Percentiles rank a stretch among this genome's conserved stretches.
phyloP scores from a whole-genome alignment of 768 basidiomycete genomes.

The Russula vinacea region DNA sequence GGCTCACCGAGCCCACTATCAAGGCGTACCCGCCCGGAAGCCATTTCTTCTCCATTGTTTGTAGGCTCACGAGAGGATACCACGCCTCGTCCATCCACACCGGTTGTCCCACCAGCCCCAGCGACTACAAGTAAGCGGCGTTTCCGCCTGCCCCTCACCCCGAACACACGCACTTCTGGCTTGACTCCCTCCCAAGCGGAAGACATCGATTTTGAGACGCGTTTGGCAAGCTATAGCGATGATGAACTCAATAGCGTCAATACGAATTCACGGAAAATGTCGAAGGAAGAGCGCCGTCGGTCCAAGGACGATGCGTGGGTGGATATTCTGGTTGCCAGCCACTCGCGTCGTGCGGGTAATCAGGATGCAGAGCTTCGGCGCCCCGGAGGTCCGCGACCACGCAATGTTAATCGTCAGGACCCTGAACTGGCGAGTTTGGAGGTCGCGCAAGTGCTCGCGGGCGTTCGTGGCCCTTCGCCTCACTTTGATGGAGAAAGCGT shows the following conservation, averaged over 20 bases:
- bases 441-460: conserved; percentile 67
- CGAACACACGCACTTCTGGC: conserved; percentile 46
- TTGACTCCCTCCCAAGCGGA: conserved; percentile 74
- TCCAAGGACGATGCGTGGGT: conserved; percentile 79
- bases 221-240: conserved; percentile 61
- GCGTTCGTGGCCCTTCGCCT: conserved; percentile 42
- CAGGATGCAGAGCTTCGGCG: conserved; percentile 50
- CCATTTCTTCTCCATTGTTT: conserved; percentile 13
- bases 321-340: conserved; percentile 72
- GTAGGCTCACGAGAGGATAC: background rate
- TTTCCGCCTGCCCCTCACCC: conserved; percentile 60
- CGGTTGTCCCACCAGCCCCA: conserved; percentile 28
- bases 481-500: conserved; percentile 41
- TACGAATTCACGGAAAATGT: conserved; percentile 26
- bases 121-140: conserved; percentile 44
- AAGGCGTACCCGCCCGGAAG: conserved; percentile 1
- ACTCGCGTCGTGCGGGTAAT: conserved; percentile 48
- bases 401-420: conserved; percentile 47
- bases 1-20: background rate
- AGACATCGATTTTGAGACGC: conserved; percentile 78
- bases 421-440: conserved; percentile 73
- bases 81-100: conserved; percentile 31
- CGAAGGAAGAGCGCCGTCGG: conserved; percentile 44
- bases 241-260: conserved; percentile 37
- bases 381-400: conserved; percentile 32